Base-by-base conservation (phyloP, 768 basidiomycete genomes). In the Hygrophoropsis aurantiaca region DNA sequence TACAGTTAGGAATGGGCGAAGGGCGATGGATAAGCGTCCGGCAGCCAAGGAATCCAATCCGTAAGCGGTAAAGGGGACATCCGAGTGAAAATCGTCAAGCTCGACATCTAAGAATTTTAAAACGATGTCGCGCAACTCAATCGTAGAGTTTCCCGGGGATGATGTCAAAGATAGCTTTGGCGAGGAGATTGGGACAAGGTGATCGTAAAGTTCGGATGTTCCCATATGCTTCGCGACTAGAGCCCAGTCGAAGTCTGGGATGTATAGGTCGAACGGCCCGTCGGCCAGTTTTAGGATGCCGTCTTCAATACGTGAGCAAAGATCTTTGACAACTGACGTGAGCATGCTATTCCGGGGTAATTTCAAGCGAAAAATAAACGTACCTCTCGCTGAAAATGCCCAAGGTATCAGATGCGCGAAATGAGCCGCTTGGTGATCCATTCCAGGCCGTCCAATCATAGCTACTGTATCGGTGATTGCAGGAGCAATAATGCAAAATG, bases 211-310 rank as follows among this genome's bases (percentile, higher is more conserved):
- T 0, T 46, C 18, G 5, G 59, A 58, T 4, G 46, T 9, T 11
- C 63, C 62, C 13, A 62, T 44, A 33, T 54, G 51, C 26, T 56
- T 50, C n/a, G 60, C 54, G 13, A 67, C 47, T 2, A 46, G 36
- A 8, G 25, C 48, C 67, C 68, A 68, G 33, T 67, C 58, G 16
- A 71, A 47, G 40, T 65, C 61, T 1, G 69, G 69, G 33, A 71
- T 56, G 44, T 71, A 69, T 24, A 52, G 51, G 16, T 45, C 46
- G 33, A 58, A 48, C 8, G 53, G 49, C 8, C 52, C 55, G 26
- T 55, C 60, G 10, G 47, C 52, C 26, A 70, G 51, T 36, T 56
- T 56, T 10, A 21, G 43, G 18, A 73, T 57, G 4, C 61, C 68
- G 40, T 73, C 62, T 41, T 58, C 62, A 25, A 68, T 49, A 52